Conservation (phyloP, 164 flowering plant genomes). For the Macadamia tetraphylla region DNA sequence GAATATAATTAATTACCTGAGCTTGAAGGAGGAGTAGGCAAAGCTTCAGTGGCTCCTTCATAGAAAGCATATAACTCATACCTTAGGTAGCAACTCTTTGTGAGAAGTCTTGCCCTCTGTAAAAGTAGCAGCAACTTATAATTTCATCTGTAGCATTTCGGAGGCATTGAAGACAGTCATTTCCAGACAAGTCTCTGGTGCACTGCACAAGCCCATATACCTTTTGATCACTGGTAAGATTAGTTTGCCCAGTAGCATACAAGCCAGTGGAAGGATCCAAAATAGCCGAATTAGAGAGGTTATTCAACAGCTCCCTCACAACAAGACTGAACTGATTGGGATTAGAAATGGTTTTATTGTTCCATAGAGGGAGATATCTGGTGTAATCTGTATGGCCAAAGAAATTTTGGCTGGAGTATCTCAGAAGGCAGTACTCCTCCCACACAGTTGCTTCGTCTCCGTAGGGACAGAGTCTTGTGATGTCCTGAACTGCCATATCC, state of each 20-base stretch:
- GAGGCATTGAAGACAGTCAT: constrained; percentile 25
- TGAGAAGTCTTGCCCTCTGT: constrained; percentile 30
- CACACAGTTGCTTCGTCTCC: neutral
- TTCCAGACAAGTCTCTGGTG: neutral
- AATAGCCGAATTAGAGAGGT: constrained; percentile 17
- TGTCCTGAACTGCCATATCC: neutral
- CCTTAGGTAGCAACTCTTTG: constrained; percentile 30
- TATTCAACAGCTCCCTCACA: constrained; percentile 11
- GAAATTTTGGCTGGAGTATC: neutral
- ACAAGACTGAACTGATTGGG: constrained; percentile 11
- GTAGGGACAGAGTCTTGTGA: neutral
- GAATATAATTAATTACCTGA: neutral
- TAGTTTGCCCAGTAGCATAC: constrained; percentile 20
- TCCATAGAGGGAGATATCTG: neutral
- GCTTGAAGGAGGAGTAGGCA: neutral
- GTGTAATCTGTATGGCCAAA: constrained; percentile 4
- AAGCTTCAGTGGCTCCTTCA: neutral
- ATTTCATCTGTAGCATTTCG: constrained; percentile 6
- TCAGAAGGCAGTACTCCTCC: neutral
- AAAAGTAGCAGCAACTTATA: constrained; percentile 12
- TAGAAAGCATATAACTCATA: constrained; percentile 30
- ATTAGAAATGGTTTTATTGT: constrained; percentile 11
- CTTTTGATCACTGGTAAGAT: neutral
- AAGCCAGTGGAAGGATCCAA: constrained; percentile 6
- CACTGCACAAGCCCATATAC: constrained; percentile 20